Conservation (phyloP, 1,284 basidiomycete genomes). For the Sanghuangporus baumii region DNA sequence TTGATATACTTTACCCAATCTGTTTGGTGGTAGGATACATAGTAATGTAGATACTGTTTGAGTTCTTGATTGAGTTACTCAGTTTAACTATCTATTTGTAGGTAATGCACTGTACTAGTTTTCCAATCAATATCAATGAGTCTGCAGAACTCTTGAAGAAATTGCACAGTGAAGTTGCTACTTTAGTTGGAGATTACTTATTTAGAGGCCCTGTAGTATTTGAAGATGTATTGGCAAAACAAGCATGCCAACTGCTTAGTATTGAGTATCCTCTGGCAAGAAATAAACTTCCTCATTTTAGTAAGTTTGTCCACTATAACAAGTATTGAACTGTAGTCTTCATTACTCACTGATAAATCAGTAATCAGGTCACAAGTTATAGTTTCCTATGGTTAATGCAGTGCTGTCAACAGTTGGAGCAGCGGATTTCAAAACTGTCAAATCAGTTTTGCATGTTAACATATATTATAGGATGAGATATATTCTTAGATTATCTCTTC, state of each 20-base stretch:
- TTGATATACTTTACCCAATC: constrained; percentile 27
- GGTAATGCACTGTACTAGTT: constrained; percentile 17
- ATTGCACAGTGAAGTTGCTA: constrained; percentile 28
- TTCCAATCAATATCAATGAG: not conserved
- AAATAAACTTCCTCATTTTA: constrained; percentile 28
- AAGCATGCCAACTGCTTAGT: constrained; percentile 24
- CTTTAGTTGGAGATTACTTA: constrained; percentile 33
- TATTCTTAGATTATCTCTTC: constrained; percentile 19
- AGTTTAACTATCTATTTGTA: constrained; percentile 26
- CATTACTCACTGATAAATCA: constrained; percentile 24
- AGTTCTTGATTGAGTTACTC: constrained; percentile 26
- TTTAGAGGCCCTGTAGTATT: too few species aligned
- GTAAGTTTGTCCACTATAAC: constrained; percentile 33
- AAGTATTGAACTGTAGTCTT: constrained; percentile 33
- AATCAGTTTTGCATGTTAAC: constrained; percentile 18
- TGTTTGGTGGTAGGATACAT: constrained; percentile 24
- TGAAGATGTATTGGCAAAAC: constrained; percentile 26
- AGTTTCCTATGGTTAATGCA: constrained; percentile 17
- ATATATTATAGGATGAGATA: constrained; percentile 20
- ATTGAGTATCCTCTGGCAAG: constrained; percentile 25
- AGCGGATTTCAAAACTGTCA: constrained; percentile 11
- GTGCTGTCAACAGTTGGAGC: constrained; percentile 18
- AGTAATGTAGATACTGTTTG: constrained; percentile 20
- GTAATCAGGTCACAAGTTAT: constrained; percentile 21
- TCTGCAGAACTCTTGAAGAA: constrained; percentile 19